Evolutionary conservation across 345 rosid species (phyloP).

Genomic region (Euclidium syriacum): DNA sequence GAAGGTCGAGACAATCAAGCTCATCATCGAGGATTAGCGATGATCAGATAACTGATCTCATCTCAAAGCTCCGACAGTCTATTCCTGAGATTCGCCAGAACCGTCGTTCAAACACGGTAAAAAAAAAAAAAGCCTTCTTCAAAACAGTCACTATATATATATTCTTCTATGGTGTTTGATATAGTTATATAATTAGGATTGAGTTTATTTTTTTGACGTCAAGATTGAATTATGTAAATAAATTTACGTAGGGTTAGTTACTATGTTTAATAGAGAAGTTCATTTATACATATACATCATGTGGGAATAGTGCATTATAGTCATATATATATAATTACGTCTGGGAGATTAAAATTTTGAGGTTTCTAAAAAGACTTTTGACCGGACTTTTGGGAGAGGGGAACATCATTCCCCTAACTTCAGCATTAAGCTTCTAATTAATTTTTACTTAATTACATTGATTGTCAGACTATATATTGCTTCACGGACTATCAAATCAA

Average conservation of each 20-base stretch:
- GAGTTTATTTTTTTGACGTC: too few relatives aligned
- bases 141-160: neutral
- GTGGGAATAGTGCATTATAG: slow-evolving; percentile 16
- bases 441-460: neutral
- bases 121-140: neutral
- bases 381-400: slow-evolving; percentile 34
- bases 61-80: slow-evolving; percentile 76
- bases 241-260: neutral
- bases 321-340: slow-evolving; percentile 15
- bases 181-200: too few relatives aligned
- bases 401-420: slow-evolving; percentile 33
- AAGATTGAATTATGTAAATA: slow-evolving; percentile 2
- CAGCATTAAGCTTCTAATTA: slow-evolving; percentile 22
- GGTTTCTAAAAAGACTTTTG: slow-evolving; percentile 20
- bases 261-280: neutral
- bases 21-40: slow-evolving; percentile 71
- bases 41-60: slow-evolving; percentile 85
- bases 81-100: slow-evolving; percentile 83
- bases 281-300: slow-evolving; percentile 7
- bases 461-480: slow-evolving; percentile 24
- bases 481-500: slow-evolving; percentile 26
- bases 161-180: too few relatives aligned
- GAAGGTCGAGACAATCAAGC: slow-evolving; percentile 82
- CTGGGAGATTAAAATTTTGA: slow-evolving; percentile 24
- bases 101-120: slow-evolving; percentile 80